phyloP scores from a whole-genome alignment of 73 alveolate genomes.

The Breviolum minutum region DNA sequence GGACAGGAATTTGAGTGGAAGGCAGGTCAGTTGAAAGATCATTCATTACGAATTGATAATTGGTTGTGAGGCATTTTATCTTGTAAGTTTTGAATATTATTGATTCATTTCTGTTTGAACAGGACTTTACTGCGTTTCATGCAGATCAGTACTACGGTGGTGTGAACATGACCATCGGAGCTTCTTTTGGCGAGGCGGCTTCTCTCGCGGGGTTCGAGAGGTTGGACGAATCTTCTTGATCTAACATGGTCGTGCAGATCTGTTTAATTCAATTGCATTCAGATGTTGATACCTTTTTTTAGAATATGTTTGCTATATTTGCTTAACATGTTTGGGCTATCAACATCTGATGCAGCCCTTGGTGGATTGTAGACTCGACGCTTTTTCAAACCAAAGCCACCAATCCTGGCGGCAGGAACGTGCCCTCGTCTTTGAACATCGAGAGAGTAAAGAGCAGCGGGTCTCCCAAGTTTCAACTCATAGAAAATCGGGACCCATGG shows the following conservation, averaged over 20 bases:
- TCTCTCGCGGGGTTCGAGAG: background rate
- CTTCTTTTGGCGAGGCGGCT: slow-evolving; percentile 61
- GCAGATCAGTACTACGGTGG: slow-evolving; percentile 83
- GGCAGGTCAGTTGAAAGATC: no score
- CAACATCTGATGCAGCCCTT: no score
- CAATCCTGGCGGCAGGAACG: slow-evolving; percentile 43
- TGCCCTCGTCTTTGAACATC: slow-evolving; percentile 55
- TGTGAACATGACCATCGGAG: slow-evolving; percentile 87
- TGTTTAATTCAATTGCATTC: background rate
- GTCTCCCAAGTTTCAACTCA: background rate
- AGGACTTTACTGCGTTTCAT: slow-evolving; percentile 84
- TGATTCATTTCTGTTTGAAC: background rate
- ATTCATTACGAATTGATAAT: background rate
- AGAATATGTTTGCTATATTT: no score
- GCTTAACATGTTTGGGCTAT: background rate
- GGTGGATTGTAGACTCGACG: background rate
- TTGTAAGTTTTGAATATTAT: no score
- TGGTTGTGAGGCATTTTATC: no score
- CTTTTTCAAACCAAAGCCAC: no score
- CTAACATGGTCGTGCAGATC: background rate
- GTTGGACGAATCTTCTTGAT: background rate
- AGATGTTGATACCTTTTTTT: background rate
- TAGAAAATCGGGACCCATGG: no score
- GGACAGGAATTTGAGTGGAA: background rate
- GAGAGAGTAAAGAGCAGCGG: slow-evolving; percentile 77